Evolutionary conservation across 1,139 yeast genomes (phyloP).

Genomic region (Zhuliangozyma parablackwelliae): DNA sequence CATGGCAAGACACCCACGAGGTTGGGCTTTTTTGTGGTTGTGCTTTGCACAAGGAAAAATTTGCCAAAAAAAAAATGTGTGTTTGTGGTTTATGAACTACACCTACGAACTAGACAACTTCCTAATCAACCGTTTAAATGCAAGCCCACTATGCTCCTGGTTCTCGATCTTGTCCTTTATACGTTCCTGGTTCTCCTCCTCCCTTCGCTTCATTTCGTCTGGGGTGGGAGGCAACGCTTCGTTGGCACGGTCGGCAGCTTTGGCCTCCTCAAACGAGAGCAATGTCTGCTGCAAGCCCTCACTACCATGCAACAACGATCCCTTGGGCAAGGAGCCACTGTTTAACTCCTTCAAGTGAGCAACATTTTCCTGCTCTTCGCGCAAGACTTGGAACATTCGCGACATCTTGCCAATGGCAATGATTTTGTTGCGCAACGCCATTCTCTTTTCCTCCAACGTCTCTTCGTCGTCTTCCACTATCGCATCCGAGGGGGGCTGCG

Average conservation of each 20-base stretch:
- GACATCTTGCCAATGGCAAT: conserved; percentile 93
- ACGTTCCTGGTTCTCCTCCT: conserved; percentile 40
- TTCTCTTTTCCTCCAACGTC: conserved; percentile 43
- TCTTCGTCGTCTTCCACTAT: conserved; percentile 11
- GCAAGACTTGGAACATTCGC: conserved; percentile 83
- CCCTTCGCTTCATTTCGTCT: conserved; percentile 49
- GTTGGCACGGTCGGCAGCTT: conserved; percentile 72
- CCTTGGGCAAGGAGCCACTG: conserved; percentile 73
- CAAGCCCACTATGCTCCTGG: conserved; percentile 32
- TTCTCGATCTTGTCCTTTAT: conserved; percentile 42
- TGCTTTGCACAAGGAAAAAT: not conserved
- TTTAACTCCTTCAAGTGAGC: conserved; percentile 70
- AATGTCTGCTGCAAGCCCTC: conserved; percentile 75
- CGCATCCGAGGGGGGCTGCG: conserved; percentile 10
- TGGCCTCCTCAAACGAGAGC: conserved; percentile 78
- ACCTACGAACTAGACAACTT: conserved; percentile 25
- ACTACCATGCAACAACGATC: conserved; percentile 77
- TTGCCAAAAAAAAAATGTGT: not conserved
- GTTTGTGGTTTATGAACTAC: not conserved
- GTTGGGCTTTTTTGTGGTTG: not conserved
- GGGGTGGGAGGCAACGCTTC: conserved; percentile 87
- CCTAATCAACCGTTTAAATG: conserved; percentile 39
- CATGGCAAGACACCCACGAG: no score
- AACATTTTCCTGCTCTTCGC: conserved; percentile 88
- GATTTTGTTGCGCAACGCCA: conserved; percentile 79